A percentile compares a stretch with the other conserved stretches of the same genome.
phyloP scores from a whole-genome alignment of 306 rosid genomes.

The Medicago arabica region DNA sequence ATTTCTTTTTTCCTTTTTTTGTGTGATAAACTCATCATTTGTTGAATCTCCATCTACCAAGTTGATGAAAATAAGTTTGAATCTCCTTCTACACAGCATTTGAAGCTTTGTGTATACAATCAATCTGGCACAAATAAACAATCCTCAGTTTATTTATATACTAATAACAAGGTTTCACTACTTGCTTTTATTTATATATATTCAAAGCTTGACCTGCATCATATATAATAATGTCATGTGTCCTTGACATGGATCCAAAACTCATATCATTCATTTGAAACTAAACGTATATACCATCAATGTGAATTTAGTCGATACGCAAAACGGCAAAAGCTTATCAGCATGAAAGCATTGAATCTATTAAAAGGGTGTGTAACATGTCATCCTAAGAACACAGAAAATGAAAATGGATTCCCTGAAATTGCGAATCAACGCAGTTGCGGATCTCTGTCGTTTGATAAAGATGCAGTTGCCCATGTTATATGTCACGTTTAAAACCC shows the following conservation, averaged over 20 bases:
- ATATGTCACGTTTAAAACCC: not conserved
- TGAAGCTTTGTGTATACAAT: not conserved
- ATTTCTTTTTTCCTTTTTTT: not conserved
- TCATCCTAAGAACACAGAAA: not conserved
- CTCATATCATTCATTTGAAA: not conserved
- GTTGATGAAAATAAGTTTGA: not conserved
- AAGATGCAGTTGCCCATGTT: not conserved
- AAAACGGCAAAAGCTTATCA: not conserved
- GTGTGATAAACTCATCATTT: not conserved
- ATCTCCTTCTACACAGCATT: not conserved
- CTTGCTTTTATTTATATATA: slow-evolving; percentile 3
- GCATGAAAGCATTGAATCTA: not conserved
- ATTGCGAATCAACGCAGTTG: not conserved
- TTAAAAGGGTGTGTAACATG: slow-evolving; percentile 1
- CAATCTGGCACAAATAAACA: slow-evolving; percentile 10
- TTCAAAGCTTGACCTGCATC: slow-evolving; percentile 4
- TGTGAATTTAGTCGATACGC: not conserved
- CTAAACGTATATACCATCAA: not conserved
- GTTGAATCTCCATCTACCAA: not conserved
- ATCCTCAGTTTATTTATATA: not conserved
- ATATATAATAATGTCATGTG: not conserved
- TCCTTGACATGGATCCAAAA: slow-evolving; percentile 42
- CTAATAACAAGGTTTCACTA: not conserved
- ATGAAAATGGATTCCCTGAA: slow-evolving; percentile 10
- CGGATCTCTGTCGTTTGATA: not conserved